Evolutionary conservation across 306 rosid genomes (phyloP), one percentile per base, ranked within the genome.

Genomic region (Corylus heterophylla): DNA sequence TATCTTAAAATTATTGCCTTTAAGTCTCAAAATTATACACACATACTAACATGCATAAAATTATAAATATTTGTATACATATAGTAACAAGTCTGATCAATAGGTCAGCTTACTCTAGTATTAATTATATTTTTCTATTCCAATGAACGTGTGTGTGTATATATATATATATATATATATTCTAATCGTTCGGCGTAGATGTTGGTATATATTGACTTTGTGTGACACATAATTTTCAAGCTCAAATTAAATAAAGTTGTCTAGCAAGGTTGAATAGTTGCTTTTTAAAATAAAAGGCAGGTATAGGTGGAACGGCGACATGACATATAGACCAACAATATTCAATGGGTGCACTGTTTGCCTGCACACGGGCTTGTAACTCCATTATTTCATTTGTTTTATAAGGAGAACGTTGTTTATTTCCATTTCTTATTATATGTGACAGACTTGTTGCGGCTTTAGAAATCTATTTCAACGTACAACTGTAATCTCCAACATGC

Each of bases 321-420:
- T 8, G 49, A 67, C 39, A 18, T 42, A 20, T 67, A 18, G 71
- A 39, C 37, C 66, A 59, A 9, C 50, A 67, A 67, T 39, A 67
- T 67, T 67, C 27, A 16, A 18, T 17, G 47, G 48, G 49, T 67
- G 0, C 27, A 13, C 8, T 62, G 45, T 29, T 62, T 62, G 69
- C 69, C 69, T 16, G 69, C 45, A 62, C 69, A 62, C 69, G 44
- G 51, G 51, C 12, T 22, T 22, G 64, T 22, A 58, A 58, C 64
- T 63, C 45, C 45, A 63, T 35, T 14, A 35, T 35, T 63, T 58
- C 20, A 35, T 31, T 7, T 64, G 44, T 55, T 39, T 42, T 42
- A 5, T 42, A 42, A 42, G 45, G 45, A 42, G 0, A 42, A 42
- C 45, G 12, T 11, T 62, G 14, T 27, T 29, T 1, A 31, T 2